Base-by-base conservation (phyloP, 208 protist species). In the Porcisia deanei region DNA sequence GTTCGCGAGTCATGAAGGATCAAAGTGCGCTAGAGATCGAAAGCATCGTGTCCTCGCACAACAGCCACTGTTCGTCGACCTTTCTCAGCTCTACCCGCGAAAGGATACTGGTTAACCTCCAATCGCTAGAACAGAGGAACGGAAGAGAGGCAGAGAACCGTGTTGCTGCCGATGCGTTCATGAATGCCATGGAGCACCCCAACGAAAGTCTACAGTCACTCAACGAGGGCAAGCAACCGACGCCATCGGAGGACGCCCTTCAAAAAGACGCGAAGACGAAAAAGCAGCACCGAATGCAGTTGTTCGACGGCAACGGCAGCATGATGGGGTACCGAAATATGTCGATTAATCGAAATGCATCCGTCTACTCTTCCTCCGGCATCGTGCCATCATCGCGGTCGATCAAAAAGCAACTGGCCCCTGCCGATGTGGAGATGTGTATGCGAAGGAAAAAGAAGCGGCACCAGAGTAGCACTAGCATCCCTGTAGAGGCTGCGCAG, bases 301-400 rank as follows among this genome's bases (percentile, higher is more conserved):
- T 53, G 41, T 2, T 72, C 9, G 61, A 70, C 25, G 60, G 34
- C n/a, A 41, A 30, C 8, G 61, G 37, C 47, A 52, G 30, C 60
- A 43, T 20, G 34, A 30, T 45, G 12, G 58, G 6, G 14, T 16
- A 55, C 43, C 61, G 63, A 0, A n/a, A 39, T 30, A 60, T 39
- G 3, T 1, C 58, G 12, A 52, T 34, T 1, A 49, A 16, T 22
- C 53, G 47, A 2, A 75, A 53, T 1, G 9, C 16, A 0, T 75
- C 76, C 0, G 4, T 69, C 12, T 80, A 80, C 76, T 7, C 37
- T 10, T 80, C 74, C 70, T 7, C 54, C 1, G 69, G 70, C 5
- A 58, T 80, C 25, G 76, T 34, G 1, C 76, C 76, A 39, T 72
- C 76, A 1, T 80, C 70, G 7, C 59, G 70, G 49, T 70, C 69